Evolutionary conservation across 2,329 filamentous ascomycete genomes (phyloP).

Genomic region (Phaeosphaeriaceae sp.): DNA sequence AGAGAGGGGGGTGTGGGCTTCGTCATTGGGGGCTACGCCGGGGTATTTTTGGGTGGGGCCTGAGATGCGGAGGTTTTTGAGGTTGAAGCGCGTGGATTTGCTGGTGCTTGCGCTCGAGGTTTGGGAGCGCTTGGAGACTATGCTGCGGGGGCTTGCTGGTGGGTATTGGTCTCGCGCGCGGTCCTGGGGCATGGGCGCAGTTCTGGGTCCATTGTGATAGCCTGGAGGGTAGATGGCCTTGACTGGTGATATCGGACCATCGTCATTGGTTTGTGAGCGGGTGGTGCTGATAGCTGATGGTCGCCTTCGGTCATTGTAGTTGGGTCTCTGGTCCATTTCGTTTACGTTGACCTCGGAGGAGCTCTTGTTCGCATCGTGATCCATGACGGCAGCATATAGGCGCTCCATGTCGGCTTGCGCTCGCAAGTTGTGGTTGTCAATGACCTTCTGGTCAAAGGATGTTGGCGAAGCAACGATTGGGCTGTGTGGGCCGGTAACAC

Average conservation of each 20-base stretch:
- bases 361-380: conserved; percentile 70
- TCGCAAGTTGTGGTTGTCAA: conserved; percentile 75
- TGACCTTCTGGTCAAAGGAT: conserved; percentile 77
- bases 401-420: conserved; percentile 85
- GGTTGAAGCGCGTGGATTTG: conserved; percentile 52
- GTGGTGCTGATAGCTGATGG: conserved; percentile 42
- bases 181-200: conserved; percentile 29
- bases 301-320: conserved; percentile 17
- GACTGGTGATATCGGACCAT: conserved; percentile 50
- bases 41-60: conserved; percentile 58
- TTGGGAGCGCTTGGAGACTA: conserved; percentile 44
- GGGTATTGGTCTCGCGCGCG: conserved; percentile 22
- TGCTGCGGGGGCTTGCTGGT: conserved; percentile 42
- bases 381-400: conserved; percentile 90
- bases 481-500: conserved; percentile 36
- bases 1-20: conserved; percentile 60
- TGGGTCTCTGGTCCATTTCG: conserved; percentile 22
- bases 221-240: conserved; percentile 57
- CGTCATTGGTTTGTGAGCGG: conserved; percentile 25
- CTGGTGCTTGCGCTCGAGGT: conserved; percentile 47
- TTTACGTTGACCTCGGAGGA: conserved; percentile 38
- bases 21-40: conserved; percentile 51
- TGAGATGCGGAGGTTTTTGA: conserved; percentile 65
- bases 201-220: conserved; percentile 35
- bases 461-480: conserved; percentile 64